Evolutionary conservation across 192 early-diverging fungal species (phyloP).

Genomic region (Haplosporangium gracile): DNA sequence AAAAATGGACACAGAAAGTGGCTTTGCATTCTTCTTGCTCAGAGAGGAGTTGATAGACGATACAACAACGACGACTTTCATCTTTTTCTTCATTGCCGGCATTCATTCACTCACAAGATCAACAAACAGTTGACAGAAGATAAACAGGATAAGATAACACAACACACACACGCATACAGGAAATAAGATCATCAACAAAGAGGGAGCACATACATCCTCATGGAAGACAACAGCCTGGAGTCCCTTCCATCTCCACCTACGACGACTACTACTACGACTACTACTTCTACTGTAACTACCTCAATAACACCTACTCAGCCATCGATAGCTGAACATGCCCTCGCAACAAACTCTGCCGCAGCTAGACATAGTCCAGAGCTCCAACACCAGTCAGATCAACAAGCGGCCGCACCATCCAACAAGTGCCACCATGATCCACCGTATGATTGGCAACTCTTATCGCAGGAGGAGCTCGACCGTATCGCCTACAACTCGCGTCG

Average conservation of each 20-base stretch:
- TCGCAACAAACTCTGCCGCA: neutral
- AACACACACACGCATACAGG: neutral
- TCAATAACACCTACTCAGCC: neutral
- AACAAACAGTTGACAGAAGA: too few species aligned
- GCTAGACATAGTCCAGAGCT: neutral
- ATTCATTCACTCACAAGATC: too few species aligned
- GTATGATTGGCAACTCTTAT: conserved; percentile 34
- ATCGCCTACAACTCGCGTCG: conserved; percentile 39
- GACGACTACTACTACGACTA: neutral
- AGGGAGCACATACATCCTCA: neutral
- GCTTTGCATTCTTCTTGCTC: too few species aligned
- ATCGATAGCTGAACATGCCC: neutral
- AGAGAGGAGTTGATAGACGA: too few species aligned
- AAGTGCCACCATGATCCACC: neutral
- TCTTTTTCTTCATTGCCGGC: too few species aligned
- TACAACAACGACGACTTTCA: too few species aligned
- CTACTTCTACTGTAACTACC: neutral
- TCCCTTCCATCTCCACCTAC: neutral
- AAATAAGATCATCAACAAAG: neutral
- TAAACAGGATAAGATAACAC: neutral
- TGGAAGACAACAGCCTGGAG: conserved; percentile 1
- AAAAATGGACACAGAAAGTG: too few species aligned
- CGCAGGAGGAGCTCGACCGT: conserved; percentile 15
- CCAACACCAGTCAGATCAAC: neutral
- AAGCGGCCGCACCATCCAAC: neutral